phyloP scores from a whole-genome alignment of 306 rosid genomes.

The Clitoria ternatea region DNA sequence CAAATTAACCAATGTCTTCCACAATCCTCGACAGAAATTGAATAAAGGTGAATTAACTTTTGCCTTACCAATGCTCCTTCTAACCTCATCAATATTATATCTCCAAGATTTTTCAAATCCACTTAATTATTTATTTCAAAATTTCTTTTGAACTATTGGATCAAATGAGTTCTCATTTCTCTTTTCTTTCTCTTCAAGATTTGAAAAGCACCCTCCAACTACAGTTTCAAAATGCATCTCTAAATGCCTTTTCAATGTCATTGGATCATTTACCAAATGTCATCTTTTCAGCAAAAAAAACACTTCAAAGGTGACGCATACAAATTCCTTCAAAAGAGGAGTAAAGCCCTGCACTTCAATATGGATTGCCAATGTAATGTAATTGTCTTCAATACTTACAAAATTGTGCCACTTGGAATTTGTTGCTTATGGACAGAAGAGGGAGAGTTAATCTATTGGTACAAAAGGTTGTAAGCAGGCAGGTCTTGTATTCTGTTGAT shows the following conservation, averaged over 20 bases:
- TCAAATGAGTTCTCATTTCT: slow-evolving; percentile 10
- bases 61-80: not conserved
- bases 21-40: no score
- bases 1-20: not conserved
- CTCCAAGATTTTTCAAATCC: not conserved
- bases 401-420: slow-evolving; percentile 17
- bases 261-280: slow-evolving; percentile 20
- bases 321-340: slow-evolving; percentile 19
- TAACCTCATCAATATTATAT: not conserved
- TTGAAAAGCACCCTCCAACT: not conserved
- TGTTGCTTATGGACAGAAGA: slow-evolving; percentile 14
- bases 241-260: not conserved
- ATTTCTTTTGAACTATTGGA: not conserved
- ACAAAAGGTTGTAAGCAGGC: slow-evolving; percentile 84
- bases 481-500: slow-evolving; percentile 64
- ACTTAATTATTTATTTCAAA: not conserved
- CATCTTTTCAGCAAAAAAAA: slow-evolving; percentile 9
- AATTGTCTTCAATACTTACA: slow-evolving; percentile 30
- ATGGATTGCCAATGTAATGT: not conserved
- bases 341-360: not conserved
- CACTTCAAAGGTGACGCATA: not conserved
- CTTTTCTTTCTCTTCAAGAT: not conserved
- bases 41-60: not conserved
- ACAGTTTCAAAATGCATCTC: not conserved
- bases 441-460: slow-evolving; percentile 35